A percentile compares a stretch with the other conserved stretches of the same genome.
Evolutionary conservation across 2,329 filamentous ascomycete genomes (phyloP).

Genomic region (Plenodomus tracheiphilus): DNA sequence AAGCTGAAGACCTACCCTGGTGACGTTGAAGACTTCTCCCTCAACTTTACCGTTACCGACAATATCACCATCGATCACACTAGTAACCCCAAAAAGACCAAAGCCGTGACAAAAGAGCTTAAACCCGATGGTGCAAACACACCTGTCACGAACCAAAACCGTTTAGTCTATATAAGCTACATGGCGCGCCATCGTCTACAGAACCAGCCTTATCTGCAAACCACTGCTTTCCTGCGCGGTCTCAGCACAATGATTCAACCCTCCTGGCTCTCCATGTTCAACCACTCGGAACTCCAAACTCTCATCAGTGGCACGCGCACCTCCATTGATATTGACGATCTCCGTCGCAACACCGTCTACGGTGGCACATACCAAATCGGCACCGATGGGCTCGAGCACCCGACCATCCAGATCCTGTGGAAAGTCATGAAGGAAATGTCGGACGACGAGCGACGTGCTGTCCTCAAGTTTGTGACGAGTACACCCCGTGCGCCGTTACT

Average conservation of each 20-base stretch:
- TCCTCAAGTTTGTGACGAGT: slow-evolving; percentile 94
- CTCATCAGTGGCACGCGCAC: slow-evolving; percentile 86
- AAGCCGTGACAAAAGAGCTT: slow-evolving; percentile 73
- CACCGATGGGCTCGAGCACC: slow-evolving; percentile 85
- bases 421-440: slow-evolving; percentile 76
- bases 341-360: slow-evolving; percentile 82
- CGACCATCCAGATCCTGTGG: slow-evolving; percentile 88
- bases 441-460: slow-evolving; percentile 77
- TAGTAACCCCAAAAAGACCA: slow-evolving; percentile 46
- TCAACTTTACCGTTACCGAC: slow-evolving; percentile 91
- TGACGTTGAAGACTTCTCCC: slow-evolving; percentile 75
- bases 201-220: slow-evolving; percentile 78
- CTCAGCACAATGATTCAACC: slow-evolving; percentile 87
- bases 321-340: slow-evolving; percentile 83
- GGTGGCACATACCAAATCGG: slow-evolving; percentile 87
- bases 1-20: slow-evolving; percentile 83
- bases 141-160: slow-evolving; percentile 86
- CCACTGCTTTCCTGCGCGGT: slow-evolving; percentile 82
- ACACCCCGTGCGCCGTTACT: slow-evolving; percentile 88
- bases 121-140: slow-evolving; percentile 75
- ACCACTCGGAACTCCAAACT: slow-evolving; percentile 90
- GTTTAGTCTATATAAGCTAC: slow-evolving; percentile 90
- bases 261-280: slow-evolving; percentile 97
- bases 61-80: slow-evolving; percentile 50
- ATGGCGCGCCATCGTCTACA: slow-evolving; percentile 86